These are phyloP conservation scores for Stramenopiles sp. DNA, from an alignment of 352 stramenopile genomes.

Conservation along the genomic window DNA sequence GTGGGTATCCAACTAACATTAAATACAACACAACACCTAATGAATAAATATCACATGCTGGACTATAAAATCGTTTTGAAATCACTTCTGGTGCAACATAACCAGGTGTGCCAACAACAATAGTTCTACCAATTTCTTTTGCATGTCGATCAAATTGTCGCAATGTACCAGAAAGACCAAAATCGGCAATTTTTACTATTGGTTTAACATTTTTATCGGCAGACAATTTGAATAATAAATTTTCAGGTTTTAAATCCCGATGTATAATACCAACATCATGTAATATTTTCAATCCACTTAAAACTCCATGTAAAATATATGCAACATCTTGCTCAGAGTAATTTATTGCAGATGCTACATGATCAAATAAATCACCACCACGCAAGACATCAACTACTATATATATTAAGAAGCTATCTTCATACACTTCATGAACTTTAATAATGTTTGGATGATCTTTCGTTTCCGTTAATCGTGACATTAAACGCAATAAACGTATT, in stretches of 20 bases:
- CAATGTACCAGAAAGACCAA: background rate
- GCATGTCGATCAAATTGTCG: background rate
- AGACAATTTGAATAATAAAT: background rate
- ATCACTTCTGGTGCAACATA: conserved; percentile 30
- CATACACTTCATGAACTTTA: background rate
- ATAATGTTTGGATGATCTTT: background rate
- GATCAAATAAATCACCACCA: conserved; percentile 1
- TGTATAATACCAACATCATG: conserved; percentile 2
- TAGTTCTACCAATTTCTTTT: background rate
- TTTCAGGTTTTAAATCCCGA: conserved; percentile 3
- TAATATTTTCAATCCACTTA: background rate
- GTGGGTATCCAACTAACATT: conserved; percentile 30
- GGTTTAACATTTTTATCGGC: background rate
- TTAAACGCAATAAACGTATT: background rate
- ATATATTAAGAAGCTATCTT: background rate
- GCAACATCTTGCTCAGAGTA: background rate
- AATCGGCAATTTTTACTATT: background rate
- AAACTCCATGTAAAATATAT: background rate
- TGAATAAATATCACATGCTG: conserved; percentile 34
- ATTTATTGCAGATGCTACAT: background rate
- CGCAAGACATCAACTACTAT: background rate
- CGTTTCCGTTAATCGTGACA: background rate
- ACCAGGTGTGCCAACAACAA: conserved; percentile 21
- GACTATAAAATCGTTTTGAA: conserved; percentile 24
- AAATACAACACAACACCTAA: conserved; percentile 40